A percentile compares a stretch with the other conserved stretches of the same genome.
These are phyloP conservation scores for Phaeosphaeria sp. DNA, from an alignment of 2,329 filamentous ascomycete species.

Conservation along the genomic window DNA sequence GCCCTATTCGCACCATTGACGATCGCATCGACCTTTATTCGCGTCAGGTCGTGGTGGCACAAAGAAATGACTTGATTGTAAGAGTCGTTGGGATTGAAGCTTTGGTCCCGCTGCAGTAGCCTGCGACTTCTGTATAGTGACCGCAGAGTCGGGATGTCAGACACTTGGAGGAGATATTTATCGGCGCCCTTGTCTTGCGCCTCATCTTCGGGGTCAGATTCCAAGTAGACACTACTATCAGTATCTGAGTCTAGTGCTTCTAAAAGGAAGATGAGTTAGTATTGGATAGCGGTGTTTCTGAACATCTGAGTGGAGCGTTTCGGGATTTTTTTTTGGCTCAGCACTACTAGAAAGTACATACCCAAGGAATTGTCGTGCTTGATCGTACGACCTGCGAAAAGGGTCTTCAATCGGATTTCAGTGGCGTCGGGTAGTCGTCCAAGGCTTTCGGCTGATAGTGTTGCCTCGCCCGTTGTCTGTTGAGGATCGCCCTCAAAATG, in stretches of 20 bases:
- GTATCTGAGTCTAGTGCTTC: background rate
- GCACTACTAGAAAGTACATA: background rate
- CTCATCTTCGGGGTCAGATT: background rate
- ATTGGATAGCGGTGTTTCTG: background rate
- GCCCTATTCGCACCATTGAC: conserved; percentile 37
- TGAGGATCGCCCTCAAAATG: background rate
- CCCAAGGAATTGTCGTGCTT: conserved; percentile 1
- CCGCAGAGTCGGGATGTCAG: conserved; percentile 35
- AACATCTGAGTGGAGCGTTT: background rate
- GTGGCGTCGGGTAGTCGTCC: conserved; percentile 33
- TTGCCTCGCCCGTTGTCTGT: background rate
- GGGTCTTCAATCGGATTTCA: conserved; percentile 23
- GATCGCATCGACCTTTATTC: conserved; percentile 43
- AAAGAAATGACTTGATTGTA: conserved; percentile 42
- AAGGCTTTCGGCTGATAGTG: conserved; percentile 33
- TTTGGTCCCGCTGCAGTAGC: conserved; percentile 34
- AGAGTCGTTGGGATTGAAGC: conserved; percentile 33
- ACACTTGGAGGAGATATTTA: conserved; percentile 15
- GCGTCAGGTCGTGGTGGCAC: conserved; percentile 38
- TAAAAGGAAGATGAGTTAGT: background rate
- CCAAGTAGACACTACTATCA: background rate
- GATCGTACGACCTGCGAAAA: conserved; percentile 12
- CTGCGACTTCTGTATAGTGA: conserved; percentile 34
- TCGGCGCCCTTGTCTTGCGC: background rate
- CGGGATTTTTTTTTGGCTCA: background rate